A percentile compares a stretch with the other conserved stretches of the same genome.
Conservation (phyloP, 805 yeast genomes). For the Metschnikowia lachancei region DNA sequence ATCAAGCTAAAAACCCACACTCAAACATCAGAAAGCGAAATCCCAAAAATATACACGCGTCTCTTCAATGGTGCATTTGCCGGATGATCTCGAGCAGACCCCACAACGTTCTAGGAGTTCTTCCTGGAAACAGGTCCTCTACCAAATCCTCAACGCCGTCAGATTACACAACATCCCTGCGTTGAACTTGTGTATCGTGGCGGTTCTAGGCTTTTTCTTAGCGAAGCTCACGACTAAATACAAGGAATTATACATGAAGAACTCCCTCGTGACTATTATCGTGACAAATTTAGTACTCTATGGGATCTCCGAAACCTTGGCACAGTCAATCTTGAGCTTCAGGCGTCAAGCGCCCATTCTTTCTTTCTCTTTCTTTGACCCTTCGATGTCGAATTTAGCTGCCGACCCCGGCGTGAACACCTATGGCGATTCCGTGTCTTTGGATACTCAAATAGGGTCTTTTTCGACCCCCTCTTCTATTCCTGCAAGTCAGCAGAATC, state of each 20-base stretch:
- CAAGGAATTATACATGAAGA: slow-evolving; percentile 56
- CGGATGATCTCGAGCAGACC: slow-evolving; percentile 6
- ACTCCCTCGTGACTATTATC: slow-evolving; percentile 73
- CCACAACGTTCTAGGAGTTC: background rate
- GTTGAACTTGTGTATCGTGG: slow-evolving; percentile 53
- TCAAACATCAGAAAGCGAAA: no score
- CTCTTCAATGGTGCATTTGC: slow-evolving; percentile 6
- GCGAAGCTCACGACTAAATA: slow-evolving; percentile 55
- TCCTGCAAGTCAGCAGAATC: background rate
- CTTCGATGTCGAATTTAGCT: background rate
- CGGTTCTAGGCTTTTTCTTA: slow-evolving; percentile 48
- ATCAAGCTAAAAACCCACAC: no score
- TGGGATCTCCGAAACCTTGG: slow-evolving; percentile 89
- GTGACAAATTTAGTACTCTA: slow-evolving; percentile 76
- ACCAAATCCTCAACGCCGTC: slow-evolving; percentile 28
- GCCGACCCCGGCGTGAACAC: no score
- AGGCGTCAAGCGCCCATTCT: slow-evolving; percentile 10
- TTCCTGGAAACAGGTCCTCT: slow-evolving; percentile 3
- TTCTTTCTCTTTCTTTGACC: slow-evolving; percentile 2
- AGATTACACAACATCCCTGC: slow-evolving; percentile 52
- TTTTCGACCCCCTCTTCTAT: background rate
- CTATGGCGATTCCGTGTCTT: background rate
- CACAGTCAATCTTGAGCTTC: slow-evolving; percentile 60
- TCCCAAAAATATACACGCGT: no score
- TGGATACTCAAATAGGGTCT: background rate